Evolutionary conservation across 352 stramenopile species (phyloP), one percentile per base, ranked within the genome.

Genomic region (Pseudoperonospora humuli): DNA sequence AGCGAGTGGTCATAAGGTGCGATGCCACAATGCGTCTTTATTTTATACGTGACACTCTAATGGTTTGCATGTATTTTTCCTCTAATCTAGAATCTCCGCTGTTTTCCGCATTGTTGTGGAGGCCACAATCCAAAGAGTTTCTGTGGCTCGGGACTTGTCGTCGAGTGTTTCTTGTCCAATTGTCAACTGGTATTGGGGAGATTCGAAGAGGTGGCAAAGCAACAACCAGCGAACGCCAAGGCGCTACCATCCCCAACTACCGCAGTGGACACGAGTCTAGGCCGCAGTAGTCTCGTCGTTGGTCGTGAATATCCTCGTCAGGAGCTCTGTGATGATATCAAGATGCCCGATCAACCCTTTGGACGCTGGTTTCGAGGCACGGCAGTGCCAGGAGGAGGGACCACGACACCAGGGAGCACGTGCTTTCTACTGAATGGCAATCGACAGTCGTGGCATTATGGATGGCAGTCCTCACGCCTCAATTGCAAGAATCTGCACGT

Each of bases 401-500:
- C 32, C 14, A 33, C 19, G 34, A 14, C 7, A 23, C 9, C 23
- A 10, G 33, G 48, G 39, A 48, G 57, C 19, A 62, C 57, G 15
- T 69, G 68, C 41, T 91, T 91, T 54, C 53, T 86, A 36, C 61
- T 91, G 39, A 91, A 91, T 51, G 79, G 79, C 24, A 87, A 91
- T 54, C 79, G 79, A 29, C 75, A 87, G 54, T 91, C 75, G 38
- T 91, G 79, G 79, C 79, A 91, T 54, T 91, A 91, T 41, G 79
- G 79, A 10, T 91, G 79, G 79, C 75, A 85, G 39, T 91, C 79
- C 3, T 91, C 79, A 19, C 65, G 79, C 1, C 66, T 91, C 13
- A 91, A 91, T 48, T 87, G 75, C 62, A 87, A 91, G 51, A 86
- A 87, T 33, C 48, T 86, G 42, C 79, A 91, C 57, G 75, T 85